These are phyloP conservation scores for Periconia sp. DNA, from an alignment of 2,329 filamentous ascomycete species.

Conservation along the genomic window DNA sequence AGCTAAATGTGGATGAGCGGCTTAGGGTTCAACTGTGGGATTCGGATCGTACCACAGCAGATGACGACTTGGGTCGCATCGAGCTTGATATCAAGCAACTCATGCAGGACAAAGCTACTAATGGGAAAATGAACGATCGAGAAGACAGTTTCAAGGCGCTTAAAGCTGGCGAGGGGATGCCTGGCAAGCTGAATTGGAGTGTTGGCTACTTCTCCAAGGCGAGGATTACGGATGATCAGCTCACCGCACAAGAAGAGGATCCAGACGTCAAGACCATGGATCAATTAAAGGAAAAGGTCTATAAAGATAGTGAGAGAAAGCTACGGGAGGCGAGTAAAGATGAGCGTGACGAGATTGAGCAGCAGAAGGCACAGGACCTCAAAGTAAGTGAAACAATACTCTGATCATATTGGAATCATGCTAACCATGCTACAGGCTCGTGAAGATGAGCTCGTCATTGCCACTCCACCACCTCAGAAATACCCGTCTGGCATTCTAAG, in stretches of 20 bases:
- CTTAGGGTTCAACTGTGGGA: constrained; percentile 77
- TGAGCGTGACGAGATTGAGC: constrained; percentile 67
- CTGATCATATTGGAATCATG: constrained; percentile 45
- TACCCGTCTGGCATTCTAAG: constrained; percentile 71
- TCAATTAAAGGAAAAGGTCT: constrained; percentile 65
- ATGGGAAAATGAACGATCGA: constrained; percentile 67
- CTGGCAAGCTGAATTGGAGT: constrained; percentile 71
- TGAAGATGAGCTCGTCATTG: constrained; percentile 69
- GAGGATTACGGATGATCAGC: constrained; percentile 66
- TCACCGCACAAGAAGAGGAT: constrained; percentile 66
- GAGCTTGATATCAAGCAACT: constrained; percentile 71
- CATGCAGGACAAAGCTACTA: constrained; percentile 65
- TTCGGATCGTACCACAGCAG: constrained; percentile 73
- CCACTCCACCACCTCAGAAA: constrained; percentile 67
- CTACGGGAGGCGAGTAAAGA: constrained; percentile 68
- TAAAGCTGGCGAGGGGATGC: constrained; percentile 70
- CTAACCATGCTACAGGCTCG: constrained; percentile 22
- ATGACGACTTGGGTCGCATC: constrained; percentile 76
- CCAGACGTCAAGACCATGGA: constrained; percentile 63
- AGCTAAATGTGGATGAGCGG: constrained; percentile 74
- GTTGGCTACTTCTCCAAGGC: constrained; percentile 75
- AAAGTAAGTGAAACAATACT: constrained; percentile 46
- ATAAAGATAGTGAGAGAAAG: constrained; percentile 62
- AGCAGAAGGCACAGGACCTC: constrained; percentile 72
- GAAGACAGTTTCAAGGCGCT: constrained; percentile 70